These are phyloP conservation scores for Pythium vanterpoolii DNA, from an alignment of 352 stramenopile genomes.

Conservation along the genomic window DNA sequence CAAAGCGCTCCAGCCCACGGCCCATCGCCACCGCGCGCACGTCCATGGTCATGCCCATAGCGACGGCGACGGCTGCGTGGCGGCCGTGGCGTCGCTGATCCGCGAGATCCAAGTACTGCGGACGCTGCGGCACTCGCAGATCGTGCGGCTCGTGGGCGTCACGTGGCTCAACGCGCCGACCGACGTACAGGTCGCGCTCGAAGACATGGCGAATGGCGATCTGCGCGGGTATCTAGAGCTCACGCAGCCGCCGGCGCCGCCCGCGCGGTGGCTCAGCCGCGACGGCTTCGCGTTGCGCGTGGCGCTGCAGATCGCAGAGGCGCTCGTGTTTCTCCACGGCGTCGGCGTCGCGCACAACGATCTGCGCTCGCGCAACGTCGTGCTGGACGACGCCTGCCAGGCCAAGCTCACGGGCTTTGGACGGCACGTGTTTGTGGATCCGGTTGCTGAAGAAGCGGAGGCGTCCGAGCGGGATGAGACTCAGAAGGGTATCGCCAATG, in stretches of 20 bases:
- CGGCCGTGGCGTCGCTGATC: slow-evolving; percentile 13
- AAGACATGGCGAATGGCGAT: slow-evolving; percentile 22
- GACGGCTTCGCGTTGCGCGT: slow-evolving; percentile 18
- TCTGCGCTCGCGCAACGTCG: slow-evolving; percentile 21
- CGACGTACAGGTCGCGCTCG: slow-evolving; percentile 24
- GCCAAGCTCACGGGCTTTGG: slow-evolving; percentile 25
- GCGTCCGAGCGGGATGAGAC: background rate
- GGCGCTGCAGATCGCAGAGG: slow-evolving; percentile 14
- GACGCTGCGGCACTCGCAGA: background rate
- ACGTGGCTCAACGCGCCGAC: slow-evolving; percentile 25
- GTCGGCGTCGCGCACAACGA: slow-evolving; percentile 19
- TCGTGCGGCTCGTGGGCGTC: slow-evolving; percentile 21
- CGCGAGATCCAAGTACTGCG: slow-evolving; percentile 24
- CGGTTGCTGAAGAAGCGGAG: background rate
- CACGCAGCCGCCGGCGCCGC: slow-evolving; percentile 14
- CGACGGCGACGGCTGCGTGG: slow-evolving; percentile 8
- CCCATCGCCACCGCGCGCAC: slow-evolving; percentile 5
- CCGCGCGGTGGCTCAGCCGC: slow-evolving; percentile 7
- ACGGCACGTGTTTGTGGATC: slow-evolving; percentile 16
- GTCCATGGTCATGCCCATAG: background rate
- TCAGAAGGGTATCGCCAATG: background rate
- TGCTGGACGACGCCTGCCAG: slow-evolving; percentile 21
- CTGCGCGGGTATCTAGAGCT: slow-evolving; percentile 19
- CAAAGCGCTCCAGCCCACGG: slow-evolving; percentile 18
- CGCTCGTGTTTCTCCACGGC: slow-evolving; percentile 17